Percentiles rank a stretch among this genome's conserved stretches.
phyloP scores from a whole-genome alignment of 2,329 filamentous ascomycete genomes.

The Penicillium sumatraense region DNA sequence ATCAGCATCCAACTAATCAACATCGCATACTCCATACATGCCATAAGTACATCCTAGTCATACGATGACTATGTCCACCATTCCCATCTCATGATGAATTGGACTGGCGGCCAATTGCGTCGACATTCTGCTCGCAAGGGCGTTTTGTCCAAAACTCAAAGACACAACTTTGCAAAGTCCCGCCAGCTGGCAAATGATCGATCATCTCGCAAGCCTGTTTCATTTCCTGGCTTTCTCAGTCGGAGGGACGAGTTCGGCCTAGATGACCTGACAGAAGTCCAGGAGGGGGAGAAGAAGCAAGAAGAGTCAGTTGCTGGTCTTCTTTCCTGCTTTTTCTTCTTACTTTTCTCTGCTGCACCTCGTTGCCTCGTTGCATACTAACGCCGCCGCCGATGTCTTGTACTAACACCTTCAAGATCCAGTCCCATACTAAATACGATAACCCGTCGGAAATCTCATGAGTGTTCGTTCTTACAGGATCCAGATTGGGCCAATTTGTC shows the following conservation, averaged over 20 bases:
- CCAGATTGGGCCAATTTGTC: conserved; percentile 45
- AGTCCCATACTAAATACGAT: neutral
- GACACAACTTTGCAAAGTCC: conserved; percentile 40
- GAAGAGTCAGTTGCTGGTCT: conserved; percentile 12
- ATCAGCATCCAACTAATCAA: too few relatives aligned
- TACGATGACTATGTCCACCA: too few relatives aligned
- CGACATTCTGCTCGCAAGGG: conserved; percentile 42
- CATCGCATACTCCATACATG: neutral
- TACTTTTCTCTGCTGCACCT: neutral
- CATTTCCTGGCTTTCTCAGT: conserved; percentile 15
- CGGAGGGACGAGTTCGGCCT: neutral
- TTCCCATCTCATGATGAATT: conserved; percentile 47
- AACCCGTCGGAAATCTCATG: too few relatives aligned
- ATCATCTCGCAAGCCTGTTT: conserved; percentile 13
- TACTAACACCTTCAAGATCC: neutral
- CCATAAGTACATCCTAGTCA: neutral
- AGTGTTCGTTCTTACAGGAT: conserved; percentile 35
- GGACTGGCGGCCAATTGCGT: conserved; percentile 49
- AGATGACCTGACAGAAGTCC: neutral
- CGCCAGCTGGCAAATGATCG: conserved; percentile 23
- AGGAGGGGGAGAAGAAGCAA: neutral
- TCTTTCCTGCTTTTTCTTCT: too few relatives aligned
- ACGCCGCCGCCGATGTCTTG: neutral
- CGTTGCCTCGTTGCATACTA: too few relatives aligned
- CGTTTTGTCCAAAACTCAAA: conserved; percentile 32